Base-by-base conservation (phyloP, 805 yeast species). In the Torulaspora maleeae region DNA sequence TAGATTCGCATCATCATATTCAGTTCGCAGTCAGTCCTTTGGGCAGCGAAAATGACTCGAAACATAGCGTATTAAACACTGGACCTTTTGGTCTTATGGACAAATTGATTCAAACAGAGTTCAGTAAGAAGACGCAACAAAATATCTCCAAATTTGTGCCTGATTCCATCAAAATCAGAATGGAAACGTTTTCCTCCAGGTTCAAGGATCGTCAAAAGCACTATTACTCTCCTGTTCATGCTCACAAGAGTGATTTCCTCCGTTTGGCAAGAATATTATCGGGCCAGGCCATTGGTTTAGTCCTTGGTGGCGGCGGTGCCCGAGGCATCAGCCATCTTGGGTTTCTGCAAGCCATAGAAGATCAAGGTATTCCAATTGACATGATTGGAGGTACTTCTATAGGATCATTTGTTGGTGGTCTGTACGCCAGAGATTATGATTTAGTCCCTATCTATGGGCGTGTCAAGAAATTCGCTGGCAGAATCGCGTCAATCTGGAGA, bases 261-360 rank as follows among this genome's bases (percentile, higher is more conserved):
- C 75, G 99, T 46, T 67, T 91, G 29, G 98, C 99, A 0, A 75
- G 99, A 57, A 77, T 93, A 7, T 67, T 91, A 12, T 86, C 96
- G 0, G 96, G 95, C 6, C 88, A 89, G 61, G 96, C 96, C 0
- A 86, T 93, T 33, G 99, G 98, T 0, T 70, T 93, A 15, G 97
- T 91, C 5, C 71, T 91, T 3, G 99, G 99, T 5, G 99, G 99
- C 11, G 99, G 99, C 33, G 99, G 99, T 35, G 96, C 98, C 0
- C 74, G 98, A 54, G 99, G 99, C 1, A 74, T 91, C 11, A 78
- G 96, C 11, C 99, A 91, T 62, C 73, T 91, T 33, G 99, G 99
- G 3, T 83, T 93, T 3, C 77, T 91, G n/a, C 79, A 80, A 41
- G 96, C 97, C 0, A 68, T 91, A 8, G 98, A 91, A 62, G 95